These are phyloP conservation scores for Penicillium paneum DNA, from an alignment of 2,329 filamentous ascomycete genomes.

Conservation along the genomic window DNA sequence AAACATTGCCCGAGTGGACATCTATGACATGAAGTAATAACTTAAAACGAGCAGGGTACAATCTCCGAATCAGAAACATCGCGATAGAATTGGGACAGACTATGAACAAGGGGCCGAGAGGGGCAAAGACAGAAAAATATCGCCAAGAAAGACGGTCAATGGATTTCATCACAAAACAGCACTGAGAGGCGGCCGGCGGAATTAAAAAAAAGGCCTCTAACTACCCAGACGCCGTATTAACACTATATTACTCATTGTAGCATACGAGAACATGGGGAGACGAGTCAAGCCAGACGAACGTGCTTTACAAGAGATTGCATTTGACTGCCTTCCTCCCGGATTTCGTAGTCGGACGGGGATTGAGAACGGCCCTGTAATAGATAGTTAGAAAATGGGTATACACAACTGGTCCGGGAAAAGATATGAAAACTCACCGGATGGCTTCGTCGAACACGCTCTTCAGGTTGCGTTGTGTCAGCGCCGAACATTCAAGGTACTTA, in stretches of 20 bases:
- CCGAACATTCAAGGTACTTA: conserved; percentile 98
- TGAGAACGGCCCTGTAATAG: conserved; percentile 45
- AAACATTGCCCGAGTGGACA: not conserved
- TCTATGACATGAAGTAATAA: not conserved
- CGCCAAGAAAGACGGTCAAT: conserved; percentile 24
- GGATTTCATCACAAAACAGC: conserved; percentile 26
- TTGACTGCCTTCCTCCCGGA: conserved; percentile 40
- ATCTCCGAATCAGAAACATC: not conserved
- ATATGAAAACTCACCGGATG: conserved; percentile 68
- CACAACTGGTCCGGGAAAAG: not conserved
- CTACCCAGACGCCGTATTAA: conserved; percentile 39
- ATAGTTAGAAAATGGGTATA: not conserved
- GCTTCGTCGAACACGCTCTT: conserved; percentile 99
- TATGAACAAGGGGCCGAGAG: conserved; percentile 11
- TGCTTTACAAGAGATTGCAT: conserved; percentile 45
- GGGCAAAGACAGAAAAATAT: conserved; percentile 4
- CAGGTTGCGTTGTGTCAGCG: conserved; percentile 90
- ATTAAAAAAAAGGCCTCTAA: conserved; percentile 22
- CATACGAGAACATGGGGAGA: conserved; percentile 24
- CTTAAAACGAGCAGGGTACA: not conserved
- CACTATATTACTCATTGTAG: conserved; percentile 38
- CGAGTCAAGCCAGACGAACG: conserved; percentile 14
- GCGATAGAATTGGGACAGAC: conserved; percentile 4
- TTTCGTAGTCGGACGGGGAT: conserved; percentile 46
- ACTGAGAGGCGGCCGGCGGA: conserved; percentile 14